Evolutionary conservation across 192 early-diverging fungal genomes (phyloP).

Genomic region (Rhizophagus clarus): DNA sequence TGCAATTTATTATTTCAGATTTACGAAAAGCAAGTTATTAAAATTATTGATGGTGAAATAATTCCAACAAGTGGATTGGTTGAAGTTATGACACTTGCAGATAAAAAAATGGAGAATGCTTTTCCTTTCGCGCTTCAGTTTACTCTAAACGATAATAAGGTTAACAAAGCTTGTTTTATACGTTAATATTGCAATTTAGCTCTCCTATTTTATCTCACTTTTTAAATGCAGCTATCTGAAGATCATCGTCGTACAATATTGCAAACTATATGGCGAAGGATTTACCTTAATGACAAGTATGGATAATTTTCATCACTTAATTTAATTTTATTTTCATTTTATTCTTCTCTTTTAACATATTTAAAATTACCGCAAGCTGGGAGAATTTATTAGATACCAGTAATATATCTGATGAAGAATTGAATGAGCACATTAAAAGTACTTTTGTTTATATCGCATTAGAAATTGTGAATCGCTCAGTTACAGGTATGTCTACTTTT

Average conservation of each 20-base stretch:
- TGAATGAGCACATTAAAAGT: not conserved
- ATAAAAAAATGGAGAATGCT: not conserved
- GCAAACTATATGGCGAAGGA: constrained; percentile 24
- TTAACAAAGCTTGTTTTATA: not conserved
- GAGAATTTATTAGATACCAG: constrained; percentile 16
- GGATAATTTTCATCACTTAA: not conserved
- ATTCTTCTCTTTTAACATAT: too few species aligned
- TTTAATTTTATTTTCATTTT: not conserved
- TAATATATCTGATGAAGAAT: constrained; percentile 23
- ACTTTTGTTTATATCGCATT: constrained; percentile 13
- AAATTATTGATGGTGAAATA: not conserved
- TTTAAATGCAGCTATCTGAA: not conserved
- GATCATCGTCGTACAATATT: constrained; percentile 7
- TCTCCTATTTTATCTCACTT: not conserved
- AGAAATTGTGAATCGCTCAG: not conserved
- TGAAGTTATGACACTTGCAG: constrained; percentile 9
- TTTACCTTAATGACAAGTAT: constrained; percentile 15
- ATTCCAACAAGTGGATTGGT: constrained; percentile 2
- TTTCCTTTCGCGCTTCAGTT: constrained; percentile 1
- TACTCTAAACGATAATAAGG: not conserved
- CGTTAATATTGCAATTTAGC: not conserved
- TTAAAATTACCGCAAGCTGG: not conserved
- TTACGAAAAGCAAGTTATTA: not conserved
- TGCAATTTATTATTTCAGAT: not conserved
- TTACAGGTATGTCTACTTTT: not conserved